Percentiles rank a stretch among this genome's conserved stretches.
These are phyloP conservation scores for Nicotiana sylvestris DNA, from an alignment of 257 asterid species.

Conservation along the genomic window DNA sequence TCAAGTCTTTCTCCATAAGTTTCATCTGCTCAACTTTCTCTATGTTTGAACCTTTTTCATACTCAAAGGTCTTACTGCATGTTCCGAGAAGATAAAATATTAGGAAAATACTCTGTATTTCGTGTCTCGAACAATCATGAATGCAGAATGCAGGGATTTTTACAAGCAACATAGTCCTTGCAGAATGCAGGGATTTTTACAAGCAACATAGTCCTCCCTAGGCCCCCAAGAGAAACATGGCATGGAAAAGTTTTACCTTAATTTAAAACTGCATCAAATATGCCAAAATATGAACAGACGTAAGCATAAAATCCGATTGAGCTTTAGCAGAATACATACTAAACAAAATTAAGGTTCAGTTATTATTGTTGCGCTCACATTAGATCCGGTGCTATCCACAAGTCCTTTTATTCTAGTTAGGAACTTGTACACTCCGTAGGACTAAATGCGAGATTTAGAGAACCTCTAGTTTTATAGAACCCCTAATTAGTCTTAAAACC, in stretches of 20 bases:
- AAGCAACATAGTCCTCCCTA: neutral
- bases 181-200: too few species aligned
- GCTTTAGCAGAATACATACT: neutral
- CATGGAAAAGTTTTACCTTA: neutral
- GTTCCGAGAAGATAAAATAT: constrained; percentile 13
- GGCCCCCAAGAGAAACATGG: neutral
- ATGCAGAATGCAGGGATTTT: neutral
- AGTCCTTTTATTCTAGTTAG: neutral
- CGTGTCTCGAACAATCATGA: neutral
- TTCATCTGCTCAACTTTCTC: constrained; percentile 69
- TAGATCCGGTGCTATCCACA: neutral
- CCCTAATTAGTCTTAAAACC: neutral
- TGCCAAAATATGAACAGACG: neutral
- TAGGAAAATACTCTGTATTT: neutral
- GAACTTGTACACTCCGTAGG: neutral
- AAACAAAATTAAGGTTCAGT: neutral
- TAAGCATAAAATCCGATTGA: neutral
- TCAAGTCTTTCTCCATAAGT: constrained; percentile 61
- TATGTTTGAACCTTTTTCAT: constrained; percentile 59
- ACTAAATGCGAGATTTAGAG: neutral
- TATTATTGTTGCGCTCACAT: neutral
- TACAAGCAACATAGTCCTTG: neutral
- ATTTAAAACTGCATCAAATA: neutral
- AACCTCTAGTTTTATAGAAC: neutral
- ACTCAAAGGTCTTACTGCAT: constrained; percentile 60